Evolutionary conservation across 2,329 filamentous ascomycete species (phyloP).

Genomic region (Didymella pinodella): DNA sequence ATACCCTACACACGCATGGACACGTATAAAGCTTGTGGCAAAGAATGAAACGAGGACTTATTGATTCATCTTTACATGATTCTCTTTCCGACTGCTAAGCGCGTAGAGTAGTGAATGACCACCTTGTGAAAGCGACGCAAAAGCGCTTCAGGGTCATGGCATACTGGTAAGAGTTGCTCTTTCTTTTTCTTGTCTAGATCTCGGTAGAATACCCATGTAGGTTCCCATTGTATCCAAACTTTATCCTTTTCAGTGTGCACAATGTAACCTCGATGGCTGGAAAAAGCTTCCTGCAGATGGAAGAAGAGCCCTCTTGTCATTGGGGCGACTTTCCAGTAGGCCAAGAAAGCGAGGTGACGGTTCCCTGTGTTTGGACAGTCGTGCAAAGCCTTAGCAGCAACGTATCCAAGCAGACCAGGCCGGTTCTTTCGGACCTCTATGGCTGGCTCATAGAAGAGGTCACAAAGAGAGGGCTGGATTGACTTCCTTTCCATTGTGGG

Average conservation of each 20-base stretch:
- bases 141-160: not conserved
- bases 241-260: constrained; percentile 13
- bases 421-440: constrained; percentile 12
- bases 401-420: constrained; percentile 20
- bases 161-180: not conserved
- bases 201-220: constrained; percentile 24
- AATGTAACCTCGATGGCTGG: constrained; percentile 17
- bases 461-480: not conserved
- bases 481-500: constrained; percentile 15
- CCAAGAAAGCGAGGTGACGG: constrained; percentile 21
- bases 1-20: no score
- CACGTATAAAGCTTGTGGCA: no score
- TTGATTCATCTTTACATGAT: not conserved
- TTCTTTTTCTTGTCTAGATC: constrained; percentile 16
- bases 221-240: constrained; percentile 26
- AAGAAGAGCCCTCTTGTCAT: constrained; percentile 21
- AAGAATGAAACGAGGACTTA: not conserved
- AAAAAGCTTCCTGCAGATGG: constrained; percentile 15
- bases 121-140: constrained; percentile 16
- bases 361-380: constrained; percentile 1
- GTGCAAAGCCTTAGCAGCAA: constrained; percentile 14
- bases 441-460: constrained; percentile 4
- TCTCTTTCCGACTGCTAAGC: constrained; percentile 2
- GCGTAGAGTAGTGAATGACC: constrained; percentile 20
- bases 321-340: constrained; percentile 20